Base-by-base conservation (phyloP, 352 stramenopile genomes). In the Globisporangium paddicum region DNA sequence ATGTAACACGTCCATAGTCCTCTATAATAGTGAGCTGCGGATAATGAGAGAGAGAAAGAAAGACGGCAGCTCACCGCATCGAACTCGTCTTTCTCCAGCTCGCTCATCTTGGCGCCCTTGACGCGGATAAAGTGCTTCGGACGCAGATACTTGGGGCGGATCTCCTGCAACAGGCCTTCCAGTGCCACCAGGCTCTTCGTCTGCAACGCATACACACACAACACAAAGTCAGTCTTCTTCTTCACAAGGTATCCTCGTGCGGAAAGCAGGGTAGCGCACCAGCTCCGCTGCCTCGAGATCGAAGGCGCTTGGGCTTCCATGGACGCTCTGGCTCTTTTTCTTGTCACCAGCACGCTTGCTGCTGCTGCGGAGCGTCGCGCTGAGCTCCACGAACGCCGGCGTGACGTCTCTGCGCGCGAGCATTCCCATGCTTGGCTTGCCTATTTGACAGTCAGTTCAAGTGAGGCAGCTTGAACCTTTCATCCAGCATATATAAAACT, bases 31-130 rank as follows among this genome's bases (percentile, higher is more conserved):
- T n/a, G 19, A 48, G 9, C 10, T 18, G 21, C 13, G n/a, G 25
- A 21, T 14, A 21, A 1, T 21, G 21, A 28, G 6, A 26, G 10
- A 28, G 23, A 21, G 2, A 34, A 34, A 28, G 6, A 26, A 19
- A 28, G 23, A 51, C 26, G 18, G 6, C 18, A 2, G 34, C 72
- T 25, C 67, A 91, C 82, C 23, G 72, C 69, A 61, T 92, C 82
- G 54, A 92, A 71, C 56, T 88, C 82, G 58, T 90, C 79, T 66
- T 92, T 92, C 48, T 90, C 77, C 42, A 68, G 60, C 70, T 90
- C 80, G 40, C 64, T 87, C 78, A 93, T 89, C 26, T 57, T 65
- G 10, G 68, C 62, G 38, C 73, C 77, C 71, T 87, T 87, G 10
- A 73, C 58, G 41, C 82, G 80, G 23, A 93, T 58, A 58, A 87